A percentile compares a stretch with the other conserved stretches of the same genome.
phyloP scores from a whole-genome alignment of 2,329 filamentous ascomycete species.

The Fusarium xyrophilum region DNA sequence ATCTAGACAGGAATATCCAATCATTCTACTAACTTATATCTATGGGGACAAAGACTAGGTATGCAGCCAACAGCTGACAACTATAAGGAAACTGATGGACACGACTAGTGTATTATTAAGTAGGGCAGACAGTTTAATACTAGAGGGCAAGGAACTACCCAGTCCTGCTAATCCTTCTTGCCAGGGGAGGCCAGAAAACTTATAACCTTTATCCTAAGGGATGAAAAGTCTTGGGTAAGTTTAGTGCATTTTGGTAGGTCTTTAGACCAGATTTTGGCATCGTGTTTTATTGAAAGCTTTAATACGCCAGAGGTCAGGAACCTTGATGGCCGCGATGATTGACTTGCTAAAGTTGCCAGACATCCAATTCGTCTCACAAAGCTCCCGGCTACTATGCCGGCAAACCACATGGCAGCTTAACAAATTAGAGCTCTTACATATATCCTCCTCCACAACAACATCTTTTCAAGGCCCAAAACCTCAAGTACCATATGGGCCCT shows the following conservation, averaged over 20 bases:
- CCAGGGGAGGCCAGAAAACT: not conserved
- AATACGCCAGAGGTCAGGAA: not conserved
- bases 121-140: not conserved
- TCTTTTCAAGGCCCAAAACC: not conserved
- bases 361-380: too few relatives aligned
- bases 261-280: not conserved
- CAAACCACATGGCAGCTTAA: not conserved
- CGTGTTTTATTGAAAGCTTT: not conserved
- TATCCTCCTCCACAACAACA: too few relatives aligned
- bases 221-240: not conserved
- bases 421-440: not conserved
- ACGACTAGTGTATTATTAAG: not conserved
- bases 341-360: not conserved
- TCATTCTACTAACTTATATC: not conserved
- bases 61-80: not conserved
- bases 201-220: not conserved
- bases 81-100: too few relatives aligned
- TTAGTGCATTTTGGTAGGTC: not conserved
- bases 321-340: slow-evolving; percentile 4
- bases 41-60: not conserved
- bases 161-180: not conserved
- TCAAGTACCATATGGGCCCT: not conserved
- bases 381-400: not conserved
- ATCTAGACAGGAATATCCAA: not conserved
- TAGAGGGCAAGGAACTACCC: not conserved